These are phyloP conservation scores for Penicillium silybi DNA, from an alignment of 495 filamentous ascomycete genomes.

Conservation along the genomic window DNA sequence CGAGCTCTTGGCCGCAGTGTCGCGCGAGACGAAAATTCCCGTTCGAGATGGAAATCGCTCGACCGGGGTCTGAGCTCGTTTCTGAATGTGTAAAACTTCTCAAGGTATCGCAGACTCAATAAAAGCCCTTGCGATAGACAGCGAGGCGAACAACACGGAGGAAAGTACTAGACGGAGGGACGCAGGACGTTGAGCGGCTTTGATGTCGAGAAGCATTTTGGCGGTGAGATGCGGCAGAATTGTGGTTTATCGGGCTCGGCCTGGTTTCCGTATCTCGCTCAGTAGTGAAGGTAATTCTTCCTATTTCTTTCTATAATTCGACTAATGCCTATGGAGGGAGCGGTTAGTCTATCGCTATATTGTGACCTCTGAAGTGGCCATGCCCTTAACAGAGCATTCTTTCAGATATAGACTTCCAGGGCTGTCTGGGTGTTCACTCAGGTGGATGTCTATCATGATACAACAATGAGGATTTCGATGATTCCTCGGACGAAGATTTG, in stretches of 20 bases:
- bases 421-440: no score
- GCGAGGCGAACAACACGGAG: neutral
- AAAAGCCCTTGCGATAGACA: conserved; percentile 1
- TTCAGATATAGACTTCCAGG: no score
- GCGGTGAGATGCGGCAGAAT: conserved; percentile 21
- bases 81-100: neutral
- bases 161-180: neutral
- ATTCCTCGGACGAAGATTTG: no score
- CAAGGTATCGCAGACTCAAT: neutral
- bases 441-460: no score
- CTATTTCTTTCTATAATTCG: neutral
- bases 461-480: no score
- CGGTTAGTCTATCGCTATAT: no score
- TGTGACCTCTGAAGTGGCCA: no score
- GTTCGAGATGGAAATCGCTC: conserved; percentile 9
- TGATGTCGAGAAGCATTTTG: conserved; percentile 12
- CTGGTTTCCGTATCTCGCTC: no score
- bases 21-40: conserved; percentile 24
- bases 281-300: neutral
- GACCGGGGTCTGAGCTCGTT: neutral
- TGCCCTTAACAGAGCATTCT: no score
- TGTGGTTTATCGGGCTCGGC: conserved; percentile 7
- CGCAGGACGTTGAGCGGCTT: conserved; percentile 12
- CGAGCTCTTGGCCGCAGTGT: conserved; percentile 16
- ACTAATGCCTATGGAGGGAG: no score